These are phyloP conservation scores for Bidens hawaiensis DNA, from an alignment of 140 eudicot genomes.

Conservation along the genomic window DNA sequence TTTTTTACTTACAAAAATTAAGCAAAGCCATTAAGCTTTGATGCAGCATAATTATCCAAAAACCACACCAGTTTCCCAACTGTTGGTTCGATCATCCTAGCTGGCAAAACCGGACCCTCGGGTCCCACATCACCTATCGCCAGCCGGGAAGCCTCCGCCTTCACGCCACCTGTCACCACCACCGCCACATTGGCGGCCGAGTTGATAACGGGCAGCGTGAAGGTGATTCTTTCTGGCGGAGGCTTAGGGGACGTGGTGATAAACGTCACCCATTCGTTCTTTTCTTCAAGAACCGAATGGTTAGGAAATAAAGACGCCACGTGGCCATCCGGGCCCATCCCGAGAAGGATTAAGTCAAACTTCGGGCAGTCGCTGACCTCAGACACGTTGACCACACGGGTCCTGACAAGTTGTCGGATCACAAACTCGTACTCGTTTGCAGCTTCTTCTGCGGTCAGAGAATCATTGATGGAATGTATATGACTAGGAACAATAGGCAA, in stretches of 20 bases:
- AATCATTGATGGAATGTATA: conserved; percentile 73
- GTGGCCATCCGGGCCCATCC: conserved; percentile 89
- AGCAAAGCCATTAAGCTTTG: conserved; percentile 50
- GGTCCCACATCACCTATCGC: conserved; percentile 52
- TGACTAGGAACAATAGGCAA: conserved; percentile 82
- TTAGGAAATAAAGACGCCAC: conserved; percentile 81
- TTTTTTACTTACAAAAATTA: conserved; percentile 39
- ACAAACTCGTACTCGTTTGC: conserved; percentile 77
- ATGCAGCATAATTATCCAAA: conserved; percentile 65
- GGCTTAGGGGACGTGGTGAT: conserved; percentile 75
- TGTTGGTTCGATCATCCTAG: conserved; percentile 63
- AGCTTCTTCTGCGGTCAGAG: conserved; percentile 77
- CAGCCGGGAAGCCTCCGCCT: conserved; percentile 61
- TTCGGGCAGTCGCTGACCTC: conserved; percentile 82
- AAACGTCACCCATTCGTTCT: conserved; percentile 73
- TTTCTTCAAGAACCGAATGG: conserved; percentile 53
- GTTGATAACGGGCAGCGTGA: conserved; percentile 81
- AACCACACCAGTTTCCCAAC: conserved; percentile 79
- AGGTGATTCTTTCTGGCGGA: conserved; percentile 89
- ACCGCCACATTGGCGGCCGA: conserved; percentile 76
- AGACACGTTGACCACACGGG: conserved; percentile 70
- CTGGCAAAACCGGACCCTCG: conserved; percentile 51
- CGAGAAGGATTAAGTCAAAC: conserved; percentile 74
- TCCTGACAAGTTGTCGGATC: conserved; percentile 76
- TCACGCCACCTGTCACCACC: conserved; percentile 65